phyloP scores from a whole-genome alignment of 495 filamentous ascomycete species.

The Xylaria castorea region DNA sequence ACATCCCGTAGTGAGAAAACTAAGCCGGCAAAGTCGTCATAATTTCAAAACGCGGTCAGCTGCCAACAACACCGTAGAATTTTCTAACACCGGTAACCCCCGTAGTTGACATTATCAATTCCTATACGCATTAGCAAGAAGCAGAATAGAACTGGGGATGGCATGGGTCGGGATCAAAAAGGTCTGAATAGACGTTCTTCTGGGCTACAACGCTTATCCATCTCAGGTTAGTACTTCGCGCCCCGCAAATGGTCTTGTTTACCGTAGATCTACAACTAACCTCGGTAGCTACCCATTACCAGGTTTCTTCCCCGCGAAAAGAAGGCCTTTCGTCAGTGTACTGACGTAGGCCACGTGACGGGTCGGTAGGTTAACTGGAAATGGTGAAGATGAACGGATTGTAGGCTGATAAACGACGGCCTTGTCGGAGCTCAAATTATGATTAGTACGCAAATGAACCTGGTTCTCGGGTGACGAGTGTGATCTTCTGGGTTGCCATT shows the following conservation, averaged over 20 bases:
- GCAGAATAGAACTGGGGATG: not conserved
- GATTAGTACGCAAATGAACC: constrained; percentile 11
- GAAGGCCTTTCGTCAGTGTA: not conserved
- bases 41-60: not conserved
- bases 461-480: constrained; percentile 8
- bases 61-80: not conserved
- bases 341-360: not conserved
- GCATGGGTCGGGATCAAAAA: not conserved
- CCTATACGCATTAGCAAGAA: not conserved
- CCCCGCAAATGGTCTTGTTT: not conserved
- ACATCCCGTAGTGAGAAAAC: not conserved
- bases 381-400: not conserved
- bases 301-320: not conserved
- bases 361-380: not conserved
- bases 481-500: not conserved
- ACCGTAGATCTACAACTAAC: not conserved
- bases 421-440: not conserved
- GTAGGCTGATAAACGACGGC: not conserved
- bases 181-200: not conserved
- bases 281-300: not conserved
- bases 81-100: not conserved
- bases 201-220: not conserved
- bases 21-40: not conserved
- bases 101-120: not conserved
- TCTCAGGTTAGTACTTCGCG: not conserved